Base-by-base conservation (phyloP, 2,329 filamentous ascomycete species). In the Colletotrichum tabaci region DNA sequence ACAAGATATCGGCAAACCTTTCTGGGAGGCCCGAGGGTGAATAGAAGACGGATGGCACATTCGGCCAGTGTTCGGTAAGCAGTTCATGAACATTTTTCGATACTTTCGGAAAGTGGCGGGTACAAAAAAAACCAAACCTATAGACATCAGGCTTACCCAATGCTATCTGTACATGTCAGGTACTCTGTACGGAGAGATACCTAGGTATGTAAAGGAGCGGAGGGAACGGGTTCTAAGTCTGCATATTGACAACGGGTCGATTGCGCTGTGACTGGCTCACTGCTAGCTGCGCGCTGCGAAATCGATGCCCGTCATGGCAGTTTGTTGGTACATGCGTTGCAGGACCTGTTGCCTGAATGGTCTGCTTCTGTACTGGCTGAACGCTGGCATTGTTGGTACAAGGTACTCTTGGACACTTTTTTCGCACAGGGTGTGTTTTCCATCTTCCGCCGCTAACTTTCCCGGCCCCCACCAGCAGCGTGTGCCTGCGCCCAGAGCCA, bases 381-480 rank as follows among this genome's bases (percentile, higher is more conserved):
- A 61, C 58, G 46, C 61, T 53, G 30, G 15, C 18, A 30, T 40
- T 21, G 9, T 38, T 50, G 13, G 16, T 15, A 44, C 35, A 38
- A 38, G 2, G 16, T 55, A 55, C 52, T 15, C 26, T 3, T 38
- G 2, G 47, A n/a, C 21, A 30, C 23, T 42, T 40, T 38, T 63
- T 53, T 53, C 38, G 46, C 44, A 53, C 61, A 63, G 61, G 61
- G 23, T 10, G 30, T 9, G 21, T 30, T 46, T 18, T 23, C 61
- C 38, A 46, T 35, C 40, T 23, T 46, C 18, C 44, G 26, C 53
- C 63, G 44, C 44, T 44, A 50, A 42, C 35, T 52, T 60, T 35
- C 35, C 30, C 42, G 21, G 44, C 16, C 53, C 53, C 63, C 56
- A 56, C 62, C 44, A 21, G 46, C 58, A 35, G 58, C 26, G 42